Evolutionary conservation across 306 rosid genomes (phyloP).

Genomic region (Oemleria cerasiformis): DNA sequence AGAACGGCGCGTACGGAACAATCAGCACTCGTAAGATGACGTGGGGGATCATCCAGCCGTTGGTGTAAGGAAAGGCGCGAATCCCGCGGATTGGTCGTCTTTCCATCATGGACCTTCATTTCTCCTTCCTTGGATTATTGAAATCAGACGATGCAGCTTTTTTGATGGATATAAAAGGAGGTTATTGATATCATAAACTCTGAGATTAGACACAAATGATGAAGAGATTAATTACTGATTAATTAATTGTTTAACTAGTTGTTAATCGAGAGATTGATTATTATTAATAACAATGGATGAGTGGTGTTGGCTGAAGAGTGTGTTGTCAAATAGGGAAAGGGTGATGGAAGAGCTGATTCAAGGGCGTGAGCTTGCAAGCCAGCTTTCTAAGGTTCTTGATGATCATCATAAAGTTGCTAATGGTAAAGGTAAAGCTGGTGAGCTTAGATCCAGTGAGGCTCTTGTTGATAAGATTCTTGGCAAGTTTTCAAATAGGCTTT

Average conservation of each 20-base stretch:
- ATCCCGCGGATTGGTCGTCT: background rate
- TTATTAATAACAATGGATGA: background rate
- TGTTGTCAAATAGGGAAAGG: constrained; percentile 1
- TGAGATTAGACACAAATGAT: no score
- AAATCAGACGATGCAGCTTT: background rate
- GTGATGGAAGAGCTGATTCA: constrained; percentile 34
- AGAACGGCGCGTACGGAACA: background rate
- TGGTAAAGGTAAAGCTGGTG: background rate
- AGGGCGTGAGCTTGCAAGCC: constrained; percentile 35
- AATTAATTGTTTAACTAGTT: background rate
- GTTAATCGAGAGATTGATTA: background rate
- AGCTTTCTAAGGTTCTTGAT: constrained; percentile 30
- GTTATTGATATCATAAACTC: no score
- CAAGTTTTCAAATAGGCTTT: constrained; percentile 41
- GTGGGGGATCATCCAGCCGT: background rate
- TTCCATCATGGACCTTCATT: background rate
- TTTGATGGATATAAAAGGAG: background rate
- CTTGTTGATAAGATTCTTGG: constrained; percentile 33
- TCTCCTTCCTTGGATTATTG: background rate
- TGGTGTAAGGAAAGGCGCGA: background rate
- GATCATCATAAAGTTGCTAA: background rate
- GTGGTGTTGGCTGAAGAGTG: constrained; percentile 11
- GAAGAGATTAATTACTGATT: background rate
- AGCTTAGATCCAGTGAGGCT: constrained; percentile 21
- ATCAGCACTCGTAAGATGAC: background rate